Conservation (phyloP, 2,329 filamentous ascomycete genomes). For the Arachnomyces sp. region DNA sequence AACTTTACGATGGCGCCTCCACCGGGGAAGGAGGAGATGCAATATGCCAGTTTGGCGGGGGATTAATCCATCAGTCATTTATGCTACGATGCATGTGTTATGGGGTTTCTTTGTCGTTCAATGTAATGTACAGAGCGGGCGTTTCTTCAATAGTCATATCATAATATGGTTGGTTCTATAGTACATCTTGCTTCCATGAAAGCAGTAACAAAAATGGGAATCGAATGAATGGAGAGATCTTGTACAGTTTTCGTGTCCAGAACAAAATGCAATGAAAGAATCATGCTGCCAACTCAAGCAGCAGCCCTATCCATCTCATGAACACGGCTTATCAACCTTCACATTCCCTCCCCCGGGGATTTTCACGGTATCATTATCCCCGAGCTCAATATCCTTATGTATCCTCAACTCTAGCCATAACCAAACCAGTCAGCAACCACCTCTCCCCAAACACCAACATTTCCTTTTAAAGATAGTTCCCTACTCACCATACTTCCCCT, state of each 20-base stretch:
- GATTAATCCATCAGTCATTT: conserved; percentile 45
- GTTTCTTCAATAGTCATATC: conserved; percentile 3
- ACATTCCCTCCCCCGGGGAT: conserved; percentile 39
- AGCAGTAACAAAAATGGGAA: too few species aligned
- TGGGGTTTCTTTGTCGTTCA: conserved; percentile 5
- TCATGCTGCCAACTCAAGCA: too few species aligned
- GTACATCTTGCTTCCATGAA: too few species aligned
- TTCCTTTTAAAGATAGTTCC: background rate
- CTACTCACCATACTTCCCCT: conserved; percentile 30
- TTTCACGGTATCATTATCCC: conserved; percentile 88
- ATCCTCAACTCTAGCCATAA: conserved; percentile 63
- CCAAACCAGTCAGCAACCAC: conserved; percentile 8
- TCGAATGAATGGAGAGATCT: too few species aligned
- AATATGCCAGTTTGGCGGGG: conserved; percentile 78
- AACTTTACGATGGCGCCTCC: conserved; percentile 59
- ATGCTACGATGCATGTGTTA: background rate
- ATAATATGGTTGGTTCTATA: conserved; percentile 1
- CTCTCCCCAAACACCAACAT: background rate
- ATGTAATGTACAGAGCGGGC: too few species aligned
- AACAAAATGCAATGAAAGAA: too few species aligned
- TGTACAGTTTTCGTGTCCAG: background rate
- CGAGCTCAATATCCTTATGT: conserved; percentile 81
- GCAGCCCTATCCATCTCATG: conserved; percentile 20
- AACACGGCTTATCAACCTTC: conserved; percentile 36
- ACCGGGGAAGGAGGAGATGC: conserved; percentile 66